phyloP scores from a whole-genome alignment of 2,329 filamentous ascomycete species.

The Emydomyces testavorans region DNA sequence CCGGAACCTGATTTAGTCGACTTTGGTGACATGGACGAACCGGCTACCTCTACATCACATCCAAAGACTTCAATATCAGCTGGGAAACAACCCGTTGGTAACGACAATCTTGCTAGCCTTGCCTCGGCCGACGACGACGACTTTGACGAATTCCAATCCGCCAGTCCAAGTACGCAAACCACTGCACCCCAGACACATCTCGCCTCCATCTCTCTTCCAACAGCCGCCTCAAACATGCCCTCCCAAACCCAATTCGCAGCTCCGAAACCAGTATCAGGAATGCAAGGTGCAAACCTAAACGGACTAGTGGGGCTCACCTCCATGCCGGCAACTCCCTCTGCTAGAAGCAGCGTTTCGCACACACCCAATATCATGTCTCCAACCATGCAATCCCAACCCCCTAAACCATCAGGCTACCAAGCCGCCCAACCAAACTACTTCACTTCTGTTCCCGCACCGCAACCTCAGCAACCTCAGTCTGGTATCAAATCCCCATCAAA shows the following conservation, averaged over 20 bases:
- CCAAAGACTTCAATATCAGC: constrained; percentile 24
- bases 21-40: constrained; percentile 59
- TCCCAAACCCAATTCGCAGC: constrained; percentile 60
- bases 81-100: constrained; percentile 37
- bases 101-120: constrained; percentile 40
- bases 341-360: constrained; percentile 44
- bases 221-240: constrained; percentile 36
- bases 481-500: constrained; percentile 28
- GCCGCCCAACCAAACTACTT: constrained; percentile 86
- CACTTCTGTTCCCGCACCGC: constrained; percentile 54
- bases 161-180: constrained; percentile 47
- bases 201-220: constrained; percentile 34
- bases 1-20: constrained; percentile 89
- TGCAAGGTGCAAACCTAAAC: constrained; percentile 67
- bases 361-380: constrained; percentile 40
- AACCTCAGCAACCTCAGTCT: constrained; percentile 28
- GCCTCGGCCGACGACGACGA: constrained; percentile 66
- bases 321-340: constrained; percentile 58
- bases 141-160: constrained; percentile 95
- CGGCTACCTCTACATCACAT: constrained; percentile 30
- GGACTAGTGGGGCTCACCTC: constrained; percentile 71
- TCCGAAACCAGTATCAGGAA: constrained; percentile 73
- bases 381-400: constrained; percentile 34
- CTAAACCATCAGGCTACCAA: constrained; percentile 57
- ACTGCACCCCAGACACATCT: constrained; percentile 27